Conservation (phyloP, 2,329 filamentous ascomycete genomes). For the Aspergillus hortae region DNA sequence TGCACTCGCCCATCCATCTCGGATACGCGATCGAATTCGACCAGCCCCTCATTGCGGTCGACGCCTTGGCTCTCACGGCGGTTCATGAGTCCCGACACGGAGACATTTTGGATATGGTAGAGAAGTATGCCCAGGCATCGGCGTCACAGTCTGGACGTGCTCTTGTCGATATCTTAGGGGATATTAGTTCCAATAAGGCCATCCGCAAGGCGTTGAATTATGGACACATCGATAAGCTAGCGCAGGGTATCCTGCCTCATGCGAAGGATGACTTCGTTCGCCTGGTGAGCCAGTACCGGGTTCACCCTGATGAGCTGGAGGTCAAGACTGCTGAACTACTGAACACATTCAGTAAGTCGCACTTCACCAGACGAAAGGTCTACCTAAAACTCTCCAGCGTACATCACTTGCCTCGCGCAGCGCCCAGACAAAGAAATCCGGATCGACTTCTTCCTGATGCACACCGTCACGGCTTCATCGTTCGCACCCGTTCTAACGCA, state of each 20-base stretch:
- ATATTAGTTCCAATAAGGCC: conserved; percentile 4
- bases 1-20: conserved; percentile 14
- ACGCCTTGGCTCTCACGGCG: conserved; percentile 13
- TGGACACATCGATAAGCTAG: conserved; percentile 10
- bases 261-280: conserved; percentile 10
- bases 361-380: not conserved
- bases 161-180: conserved; percentile 6
- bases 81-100: conserved; percentile 12
- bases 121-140: not conserved
- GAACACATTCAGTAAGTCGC: conserved; percentile 9
- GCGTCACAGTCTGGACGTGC: not conserved
- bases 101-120: conserved; percentile 6
- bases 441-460: conserved; percentile 18
- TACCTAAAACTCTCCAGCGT: conserved; percentile 3
- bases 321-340: conserved; percentile 12
- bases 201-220: conserved; percentile 13
- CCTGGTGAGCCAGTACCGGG: conserved; percentile 10
- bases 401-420: conserved; percentile 13
- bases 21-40: conserved; percentile 16
- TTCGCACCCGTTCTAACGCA: conserved; percentile 12
- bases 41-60: conserved; percentile 12
- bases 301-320: conserved; percentile 6
- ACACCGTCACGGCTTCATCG: conserved; percentile 12
- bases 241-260: conserved; percentile 7
- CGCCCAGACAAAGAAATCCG: conserved; percentile 14